Percentiles rank a stretch among this genome's conserved stretches.
Conservation (phyloP, 1,284 basidiomycete species). For the Puccinia novopanici region DNA sequence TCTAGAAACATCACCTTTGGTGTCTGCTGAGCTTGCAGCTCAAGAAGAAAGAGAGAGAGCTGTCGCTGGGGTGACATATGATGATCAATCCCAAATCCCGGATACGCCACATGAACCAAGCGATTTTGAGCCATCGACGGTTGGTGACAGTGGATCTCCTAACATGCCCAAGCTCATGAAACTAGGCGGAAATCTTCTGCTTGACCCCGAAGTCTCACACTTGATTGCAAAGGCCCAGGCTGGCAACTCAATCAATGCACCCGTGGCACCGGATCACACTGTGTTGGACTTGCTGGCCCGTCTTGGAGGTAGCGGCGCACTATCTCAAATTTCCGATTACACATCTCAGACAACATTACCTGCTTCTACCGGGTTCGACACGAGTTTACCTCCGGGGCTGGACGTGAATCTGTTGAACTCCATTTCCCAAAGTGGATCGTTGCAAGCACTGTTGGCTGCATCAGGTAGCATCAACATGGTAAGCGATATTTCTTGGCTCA, state of each 20-base stretch:
- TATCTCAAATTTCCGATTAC: slow-evolving; percentile 11
- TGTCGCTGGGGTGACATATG: slow-evolving; percentile 47
- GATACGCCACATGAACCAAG: slow-evolving; percentile 46
- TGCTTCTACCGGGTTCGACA: slow-evolving; percentile 23
- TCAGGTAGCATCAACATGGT: slow-evolving; percentile 12
- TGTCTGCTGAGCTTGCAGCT: slow-evolving; percentile 36
- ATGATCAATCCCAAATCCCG: slow-evolving; percentile 48
- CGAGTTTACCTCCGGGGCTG: slow-evolving; percentile 24
- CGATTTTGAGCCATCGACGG: slow-evolving; percentile 18
- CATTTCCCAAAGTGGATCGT: slow-evolving; percentile 34
- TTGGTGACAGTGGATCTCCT: slow-evolving; percentile 28
- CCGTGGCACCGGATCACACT: slow-evolving; percentile 47
- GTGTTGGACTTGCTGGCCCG: slow-evolving; percentile 40
- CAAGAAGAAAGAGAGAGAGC: slow-evolving; percentile 45
- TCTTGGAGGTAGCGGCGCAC: slow-evolving; percentile 25
- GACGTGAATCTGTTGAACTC: slow-evolving; percentile 39
- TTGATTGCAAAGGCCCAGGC: slow-evolving; percentile 48
- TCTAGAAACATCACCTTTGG: slow-evolving; percentile 43
- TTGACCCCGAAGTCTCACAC: slow-evolving; percentile 43
- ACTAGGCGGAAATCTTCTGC: slow-evolving; percentile 23
- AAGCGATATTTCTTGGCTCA: not conserved
- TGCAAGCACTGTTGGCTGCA: slow-evolving; percentile 42
- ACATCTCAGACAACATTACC: not conserved
- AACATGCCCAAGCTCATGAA: not conserved
- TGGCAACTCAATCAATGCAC: slow-evolving; percentile 45